Conservation (phyloP, 352 stramenopile species). For the Phytophthora cajani region DNA sequence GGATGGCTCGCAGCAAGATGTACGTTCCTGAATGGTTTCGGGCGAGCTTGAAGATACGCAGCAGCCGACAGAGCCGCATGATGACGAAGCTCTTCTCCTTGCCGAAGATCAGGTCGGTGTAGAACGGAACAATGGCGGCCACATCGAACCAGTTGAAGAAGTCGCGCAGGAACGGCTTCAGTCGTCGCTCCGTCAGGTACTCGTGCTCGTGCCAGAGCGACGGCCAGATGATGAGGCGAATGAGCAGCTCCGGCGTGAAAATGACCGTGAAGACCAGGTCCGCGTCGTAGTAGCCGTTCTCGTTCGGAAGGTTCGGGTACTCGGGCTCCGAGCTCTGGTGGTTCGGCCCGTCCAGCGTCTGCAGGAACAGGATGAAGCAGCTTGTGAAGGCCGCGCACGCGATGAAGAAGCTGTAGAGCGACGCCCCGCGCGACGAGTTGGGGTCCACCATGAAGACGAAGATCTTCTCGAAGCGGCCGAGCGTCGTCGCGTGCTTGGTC, state of each 20-base stretch:
- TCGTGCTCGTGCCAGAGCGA: constrained; percentile 78
- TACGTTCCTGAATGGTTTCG: constrained; percentile 83
- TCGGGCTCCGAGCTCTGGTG: constrained; percentile 67
- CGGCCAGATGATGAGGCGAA: constrained; percentile 76
- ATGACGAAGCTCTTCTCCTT: constrained; percentile 81
- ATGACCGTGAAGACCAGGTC: constrained; percentile 78
- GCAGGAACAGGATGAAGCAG: constrained; percentile 78
- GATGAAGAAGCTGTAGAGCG: constrained; percentile 82
- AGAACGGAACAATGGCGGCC: constrained; percentile 74
- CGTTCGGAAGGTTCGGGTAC: constrained; percentile 62
- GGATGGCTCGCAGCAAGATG: constrained; percentile 76
- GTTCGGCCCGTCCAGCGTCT: constrained; percentile 81
- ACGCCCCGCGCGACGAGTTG: constrained; percentile 64
- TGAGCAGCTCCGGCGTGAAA: constrained; percentile 74
- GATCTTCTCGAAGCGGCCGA: constrained; percentile 64
- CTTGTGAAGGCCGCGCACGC: constrained; percentile 66
- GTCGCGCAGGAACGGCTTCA: constrained; percentile 74
- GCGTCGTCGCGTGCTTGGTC: constrained; percentile 48
- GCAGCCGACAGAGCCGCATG: constrained; percentile 66
- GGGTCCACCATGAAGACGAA: constrained; percentile 82
- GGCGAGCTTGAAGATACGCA: constrained; percentile 85
- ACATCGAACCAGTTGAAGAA: constrained; percentile 89
- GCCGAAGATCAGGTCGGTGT: constrained; percentile 74
- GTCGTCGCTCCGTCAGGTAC: constrained; percentile 65
- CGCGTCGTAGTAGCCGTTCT: constrained; percentile 60